Conservation (phyloP, 169 alveolate species). For the Cryptosporidium xiaoi region DNA sequence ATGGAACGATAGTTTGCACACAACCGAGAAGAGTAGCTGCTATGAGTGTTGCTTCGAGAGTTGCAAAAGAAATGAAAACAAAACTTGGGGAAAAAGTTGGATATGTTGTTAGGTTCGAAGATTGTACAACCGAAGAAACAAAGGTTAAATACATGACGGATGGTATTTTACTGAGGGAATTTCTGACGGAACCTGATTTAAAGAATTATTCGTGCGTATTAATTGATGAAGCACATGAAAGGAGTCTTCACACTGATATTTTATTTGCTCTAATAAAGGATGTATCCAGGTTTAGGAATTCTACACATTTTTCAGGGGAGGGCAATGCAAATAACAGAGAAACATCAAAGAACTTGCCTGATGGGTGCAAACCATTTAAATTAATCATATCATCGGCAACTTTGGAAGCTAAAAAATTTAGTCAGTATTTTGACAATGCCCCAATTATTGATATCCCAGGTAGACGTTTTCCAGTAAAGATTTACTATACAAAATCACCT, state of each 20-base stretch:
- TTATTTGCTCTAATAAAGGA: slow-evolving; percentile 97
- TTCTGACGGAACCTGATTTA: slow-evolving; percentile 95
- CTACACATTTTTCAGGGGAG: neutral
- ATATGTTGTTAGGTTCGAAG: slow-evolving; percentile 96
- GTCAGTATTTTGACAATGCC: slow-evolving; percentile 95
- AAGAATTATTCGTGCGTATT: slow-evolving; percentile 93
- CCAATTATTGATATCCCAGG: slow-evolving; percentile 96
- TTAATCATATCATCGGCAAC: slow-evolving; percentile 96
- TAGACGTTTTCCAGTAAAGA: slow-evolving; percentile 96
- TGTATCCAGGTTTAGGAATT: slow-evolving; percentile 80
- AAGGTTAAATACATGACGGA: slow-evolving; percentile 99
- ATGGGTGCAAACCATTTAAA: slow-evolving; percentile 86
- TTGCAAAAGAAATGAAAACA: slow-evolving; percentile 96
- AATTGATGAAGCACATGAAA: slow-evolving; percentile 99
- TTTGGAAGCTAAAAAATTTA: slow-evolving; percentile 97
- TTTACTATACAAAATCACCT: slow-evolving; percentile 97
- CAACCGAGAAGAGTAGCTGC: slow-evolving; percentile 99
- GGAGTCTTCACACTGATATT: slow-evolving; percentile 99
- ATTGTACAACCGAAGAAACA: slow-evolving; percentile 95
- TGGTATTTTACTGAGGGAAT: slow-evolving; percentile 98
- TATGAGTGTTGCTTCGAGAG: slow-evolving; percentile 99
- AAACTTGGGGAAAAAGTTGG: slow-evolving; percentile 98
- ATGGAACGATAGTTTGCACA: slow-evolving; percentile 97
- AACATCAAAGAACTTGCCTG: neutral
- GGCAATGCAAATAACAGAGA: neutral